Percentiles rank a stretch among this genome's conserved stretches.
phyloP scores from a whole-genome alignment of 257 asterid genomes.

The Henckelia pumila region DNA sequence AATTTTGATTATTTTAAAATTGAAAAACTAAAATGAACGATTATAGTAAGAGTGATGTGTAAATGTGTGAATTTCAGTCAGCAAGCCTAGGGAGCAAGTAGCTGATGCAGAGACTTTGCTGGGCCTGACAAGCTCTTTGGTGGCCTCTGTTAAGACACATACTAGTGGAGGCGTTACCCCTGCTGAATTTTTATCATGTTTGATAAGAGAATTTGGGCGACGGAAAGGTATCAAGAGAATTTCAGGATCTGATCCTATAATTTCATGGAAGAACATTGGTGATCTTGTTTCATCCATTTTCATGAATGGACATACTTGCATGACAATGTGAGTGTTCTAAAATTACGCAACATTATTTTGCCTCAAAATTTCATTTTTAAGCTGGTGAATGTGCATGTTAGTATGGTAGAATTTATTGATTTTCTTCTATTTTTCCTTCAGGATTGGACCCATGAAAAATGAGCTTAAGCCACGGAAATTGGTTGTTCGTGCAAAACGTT shows the following conservation, averaged over 20 bases:
- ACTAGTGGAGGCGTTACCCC: conserved; percentile 35
- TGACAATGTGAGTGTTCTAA: conserved; percentile 40
- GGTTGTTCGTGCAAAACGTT: conserved; percentile 18
- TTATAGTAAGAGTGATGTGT: too few species aligned
- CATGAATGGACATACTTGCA: conserved; percentile 35
- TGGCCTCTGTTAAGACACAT: conserved; percentile 37
- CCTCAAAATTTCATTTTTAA: background rate
- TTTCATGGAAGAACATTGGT: conserved; percentile 42
- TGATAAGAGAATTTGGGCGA: conserved; percentile 34
- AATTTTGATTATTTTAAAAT: too few species aligned
- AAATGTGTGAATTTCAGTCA: conserved; percentile 31
- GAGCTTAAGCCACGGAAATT: conserved; percentile 33
- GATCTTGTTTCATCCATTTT: conserved; percentile 29
- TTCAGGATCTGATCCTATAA: background rate
- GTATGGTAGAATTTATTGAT: background rate
- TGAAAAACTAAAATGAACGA: too few species aligned
- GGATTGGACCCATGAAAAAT: conserved; percentile 48
- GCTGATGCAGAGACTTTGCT: conserved; percentile 62
- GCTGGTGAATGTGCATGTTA: background rate
- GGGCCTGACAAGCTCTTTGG: conserved; percentile 39
- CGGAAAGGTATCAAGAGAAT: background rate
- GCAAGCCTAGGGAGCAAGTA: conserved; percentile 58
- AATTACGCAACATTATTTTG: background rate
- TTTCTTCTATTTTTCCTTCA: conserved; percentile 15
- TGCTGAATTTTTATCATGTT: conserved; percentile 38